A percentile compares a stretch with the other conserved stretches of the same genome.
phyloP scores from a whole-genome alignment of 2,329 filamentous ascomycete genomes.

The Lanzia echinophila region DNA sequence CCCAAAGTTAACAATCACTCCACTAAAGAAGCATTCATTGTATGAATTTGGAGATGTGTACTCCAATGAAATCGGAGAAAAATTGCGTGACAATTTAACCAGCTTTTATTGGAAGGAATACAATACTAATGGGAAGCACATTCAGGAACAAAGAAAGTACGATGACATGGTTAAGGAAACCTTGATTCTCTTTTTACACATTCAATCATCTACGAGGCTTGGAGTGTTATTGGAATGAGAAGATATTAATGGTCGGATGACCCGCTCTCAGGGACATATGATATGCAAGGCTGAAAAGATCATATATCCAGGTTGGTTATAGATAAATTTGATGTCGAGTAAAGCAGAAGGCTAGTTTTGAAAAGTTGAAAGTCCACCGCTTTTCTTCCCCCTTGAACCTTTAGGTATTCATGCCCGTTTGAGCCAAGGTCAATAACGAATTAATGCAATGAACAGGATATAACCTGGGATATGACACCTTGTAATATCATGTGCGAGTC shows the following conservation, averaged over 20 bases:
- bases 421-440: not conserved
- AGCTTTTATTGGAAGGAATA: not conserved
- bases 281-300: conserved; percentile 7
- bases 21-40: too few relatives aligned
- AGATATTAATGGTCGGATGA: not conserved
- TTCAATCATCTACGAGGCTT: too few relatives aligned
- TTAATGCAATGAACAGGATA: too few relatives aligned
- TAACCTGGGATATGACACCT: too few relatives aligned
- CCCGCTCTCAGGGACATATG: not conserved
- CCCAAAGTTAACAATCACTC: not conserved
- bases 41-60: not conserved
- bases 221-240: not conserved
- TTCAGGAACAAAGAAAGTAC: not conserved
- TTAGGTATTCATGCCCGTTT: not conserved
- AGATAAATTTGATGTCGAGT: not conserved
- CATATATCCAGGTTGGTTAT: not conserved
- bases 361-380: not conserved
- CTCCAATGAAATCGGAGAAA: not conserved
- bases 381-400: not conserved
- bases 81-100: not conserved
- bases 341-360: not conserved
- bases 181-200: not conserved
- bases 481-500: too few relatives aligned
- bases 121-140: not conserved
- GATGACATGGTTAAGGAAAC: not conserved